Conservation (phyloP, 2,329 filamentous ascomycete species). For the Claviceps digitariae region DNA sequence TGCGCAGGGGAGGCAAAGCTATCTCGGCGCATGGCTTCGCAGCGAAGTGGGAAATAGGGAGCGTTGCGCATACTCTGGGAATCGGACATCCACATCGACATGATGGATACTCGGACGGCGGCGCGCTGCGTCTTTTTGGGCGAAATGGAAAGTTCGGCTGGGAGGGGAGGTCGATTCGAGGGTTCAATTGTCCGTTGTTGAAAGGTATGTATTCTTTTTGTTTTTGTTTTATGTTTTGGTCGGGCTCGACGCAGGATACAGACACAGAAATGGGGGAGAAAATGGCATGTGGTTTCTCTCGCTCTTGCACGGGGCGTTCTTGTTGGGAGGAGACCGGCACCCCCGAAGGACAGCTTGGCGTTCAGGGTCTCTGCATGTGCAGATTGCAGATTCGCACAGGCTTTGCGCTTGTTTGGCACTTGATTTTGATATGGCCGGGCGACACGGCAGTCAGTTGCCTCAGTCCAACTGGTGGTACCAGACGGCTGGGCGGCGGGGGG, state of each 20-base stretch:
- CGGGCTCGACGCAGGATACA: not conserved
- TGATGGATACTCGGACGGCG: conserved; percentile 9
- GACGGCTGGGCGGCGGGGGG: too few relatives aligned
- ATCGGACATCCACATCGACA: conserved; percentile 92
- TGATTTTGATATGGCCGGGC: not conserved
- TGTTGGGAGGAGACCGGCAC: not conserved
- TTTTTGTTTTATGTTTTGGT: not conserved
- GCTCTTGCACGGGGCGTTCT: not conserved
- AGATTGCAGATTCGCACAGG: not conserved
- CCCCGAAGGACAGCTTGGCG: not conserved
- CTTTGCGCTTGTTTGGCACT: not conserved
- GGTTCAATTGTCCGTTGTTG: too few relatives aligned
- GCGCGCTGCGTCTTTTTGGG: not conserved
- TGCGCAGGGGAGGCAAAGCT: too few relatives aligned
- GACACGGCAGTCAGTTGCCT: too few relatives aligned
- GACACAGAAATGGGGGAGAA: not conserved
- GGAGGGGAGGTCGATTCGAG: not conserved
- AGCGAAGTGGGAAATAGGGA: not conserved
- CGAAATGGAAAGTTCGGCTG: not conserved
- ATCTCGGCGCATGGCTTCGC: not conserved
- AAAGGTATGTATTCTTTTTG: not conserved
- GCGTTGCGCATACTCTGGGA: conserved; percentile 61
- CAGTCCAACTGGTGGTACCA: too few relatives aligned
- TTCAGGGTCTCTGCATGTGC: not conserved
- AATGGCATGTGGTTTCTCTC: not conserved